phyloP scores from a whole-genome alignment of 73 alveolate genomes.

The Tetrahymena malaccensis region DNA sequence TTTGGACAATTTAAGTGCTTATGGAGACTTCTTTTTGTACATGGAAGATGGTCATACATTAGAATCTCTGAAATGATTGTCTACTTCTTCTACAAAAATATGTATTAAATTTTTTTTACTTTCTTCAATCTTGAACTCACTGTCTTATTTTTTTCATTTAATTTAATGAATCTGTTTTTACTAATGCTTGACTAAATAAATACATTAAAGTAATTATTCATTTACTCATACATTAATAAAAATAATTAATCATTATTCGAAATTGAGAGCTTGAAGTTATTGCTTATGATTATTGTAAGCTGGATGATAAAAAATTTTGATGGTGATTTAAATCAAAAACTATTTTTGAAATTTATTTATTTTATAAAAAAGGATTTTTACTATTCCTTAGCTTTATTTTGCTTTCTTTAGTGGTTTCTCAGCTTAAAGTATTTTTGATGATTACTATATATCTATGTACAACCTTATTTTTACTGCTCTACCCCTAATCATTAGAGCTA shows the following conservation, averaged over 20 bases:
- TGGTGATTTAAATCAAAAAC: too few species aligned
- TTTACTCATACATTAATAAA: too few species aligned
- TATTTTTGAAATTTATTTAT: too few species aligned
- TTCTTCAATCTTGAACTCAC: too few species aligned
- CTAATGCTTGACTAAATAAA: too few species aligned
- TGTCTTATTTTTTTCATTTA: not conserved
- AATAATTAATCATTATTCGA: too few species aligned
- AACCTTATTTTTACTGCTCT: constrained; percentile 48
- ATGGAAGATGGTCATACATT: constrained; percentile 84
- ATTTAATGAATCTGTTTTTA: too few species aligned
- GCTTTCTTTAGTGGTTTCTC: constrained; percentile 56
- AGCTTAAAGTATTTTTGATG: constrained; percentile 55
- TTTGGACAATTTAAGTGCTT: constrained; percentile 79
- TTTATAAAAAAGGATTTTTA: not conserved
- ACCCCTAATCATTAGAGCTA: constrained; percentile 52
- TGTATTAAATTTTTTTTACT: not conserved
- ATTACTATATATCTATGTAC: constrained; percentile 49
- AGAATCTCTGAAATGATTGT: constrained; percentile 79
- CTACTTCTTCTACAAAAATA: constrained; percentile 82
- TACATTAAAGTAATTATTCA: too few species aligned
- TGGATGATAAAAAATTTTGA: too few species aligned
- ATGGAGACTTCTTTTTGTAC: constrained; percentile 76
- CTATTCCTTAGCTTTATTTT: constrained; percentile 23
- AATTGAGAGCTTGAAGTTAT: too few species aligned
- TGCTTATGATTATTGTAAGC: too few species aligned